phyloP scores from a whole-genome alignment of 2,329 filamentous ascomycete species.

The Fusarium sororula region DNA sequence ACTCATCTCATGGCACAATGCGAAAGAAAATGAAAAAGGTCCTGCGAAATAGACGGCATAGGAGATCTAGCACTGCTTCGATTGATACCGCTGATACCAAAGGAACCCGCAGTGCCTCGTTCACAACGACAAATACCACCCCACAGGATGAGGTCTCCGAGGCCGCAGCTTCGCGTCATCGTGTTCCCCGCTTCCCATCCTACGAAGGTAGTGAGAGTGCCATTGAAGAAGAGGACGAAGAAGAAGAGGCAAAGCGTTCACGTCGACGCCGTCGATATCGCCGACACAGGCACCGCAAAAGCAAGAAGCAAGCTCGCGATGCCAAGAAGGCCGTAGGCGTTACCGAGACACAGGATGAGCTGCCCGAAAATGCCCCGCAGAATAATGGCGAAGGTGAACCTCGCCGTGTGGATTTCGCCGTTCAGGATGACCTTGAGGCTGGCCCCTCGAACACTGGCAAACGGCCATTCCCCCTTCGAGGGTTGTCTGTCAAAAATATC shows the following conservation, averaged over 20 bases:
- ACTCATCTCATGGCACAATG: constrained; percentile 68
- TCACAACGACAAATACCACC: constrained; percentile 49
- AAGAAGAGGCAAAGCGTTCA: constrained; percentile 51
- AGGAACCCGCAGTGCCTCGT: constrained; percentile 53
- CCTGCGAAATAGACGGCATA: constrained; percentile 73
- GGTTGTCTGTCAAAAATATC: constrained; percentile 72
- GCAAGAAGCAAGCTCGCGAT: constrained; percentile 55
- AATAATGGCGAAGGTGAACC: constrained; percentile 52
- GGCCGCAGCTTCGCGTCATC: constrained; percentile 49
- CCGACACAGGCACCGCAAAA: constrained; percentile 51
- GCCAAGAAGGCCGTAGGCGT: constrained; percentile 38
- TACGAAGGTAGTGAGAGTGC: constrained; percentile 55
- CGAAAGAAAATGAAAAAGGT: constrained; percentile 80
- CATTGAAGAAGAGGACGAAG: constrained; percentile 56
- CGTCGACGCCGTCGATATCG: constrained; percentile 49
- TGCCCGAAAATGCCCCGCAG: constrained; percentile 36
- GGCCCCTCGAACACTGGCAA: constrained; percentile 35
- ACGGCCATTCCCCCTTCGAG: constrained; percentile 66
- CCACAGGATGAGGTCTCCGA: constrained; percentile 53
- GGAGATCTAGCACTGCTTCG: constrained; percentile 80
- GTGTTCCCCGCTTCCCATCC: constrained; percentile 50
- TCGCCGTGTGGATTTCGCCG: constrained; percentile 68
- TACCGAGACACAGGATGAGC: constrained; percentile 45
- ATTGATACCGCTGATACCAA: constrained; percentile 61
- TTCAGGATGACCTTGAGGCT: constrained; percentile 42